phyloP scores from a whole-genome alignment of 495 filamentous ascomycete species.

The Penicillium silybi region DNA sequence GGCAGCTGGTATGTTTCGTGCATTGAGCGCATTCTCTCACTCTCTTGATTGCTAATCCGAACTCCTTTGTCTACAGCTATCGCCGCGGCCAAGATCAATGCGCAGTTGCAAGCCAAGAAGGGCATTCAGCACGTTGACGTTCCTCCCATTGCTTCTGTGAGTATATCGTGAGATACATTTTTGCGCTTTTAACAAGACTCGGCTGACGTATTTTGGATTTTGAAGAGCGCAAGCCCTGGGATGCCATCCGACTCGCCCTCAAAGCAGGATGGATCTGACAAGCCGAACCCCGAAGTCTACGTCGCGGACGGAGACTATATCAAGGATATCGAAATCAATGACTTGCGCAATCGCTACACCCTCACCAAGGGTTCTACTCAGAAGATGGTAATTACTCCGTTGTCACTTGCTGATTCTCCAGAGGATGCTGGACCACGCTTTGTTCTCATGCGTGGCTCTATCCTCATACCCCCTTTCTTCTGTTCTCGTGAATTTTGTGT shows the following conservation, averaged over 20 bases:
- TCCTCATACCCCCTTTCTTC: constrained; percentile 33
- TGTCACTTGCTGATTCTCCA: constrained; percentile 79
- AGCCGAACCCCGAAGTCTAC: constrained; percentile 83
- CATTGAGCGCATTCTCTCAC: not conserved
- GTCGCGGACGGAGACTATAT: constrained; percentile 95
- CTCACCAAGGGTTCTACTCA: constrained; percentile 97
- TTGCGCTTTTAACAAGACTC: not conserved
- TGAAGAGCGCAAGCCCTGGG: constrained; percentile 49
- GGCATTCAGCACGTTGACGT: constrained; percentile 93
- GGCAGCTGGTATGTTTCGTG: constrained; percentile 62
- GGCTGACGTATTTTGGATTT: constrained; percentile 4
- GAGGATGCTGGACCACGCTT: constrained; percentile 31
- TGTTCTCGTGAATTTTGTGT: constrained; percentile 47
- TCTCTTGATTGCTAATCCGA: constrained; percentile 13
- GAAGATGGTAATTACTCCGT: constrained; percentile 93
- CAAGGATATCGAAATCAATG: constrained; percentile 97
- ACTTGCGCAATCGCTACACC: constrained; percentile 93
- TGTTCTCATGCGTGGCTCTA: constrained; percentile 34
- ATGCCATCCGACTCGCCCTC: constrained; percentile 44
- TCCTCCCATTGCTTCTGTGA: constrained; percentile 73
- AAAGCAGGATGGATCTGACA: constrained; percentile 46
- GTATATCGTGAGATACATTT: not conserved
- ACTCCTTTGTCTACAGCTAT: constrained; percentile 55
- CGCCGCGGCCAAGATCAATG: constrained; percentile 91
- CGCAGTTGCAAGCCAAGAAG: constrained; percentile 86